A percentile compares a stretch with the other conserved stretches of the same genome.
These are phyloP conservation scores for Priceomyces melissophilus DNA, from an alignment of 805 yeast genomes.

Conservation along the genomic window DNA sequence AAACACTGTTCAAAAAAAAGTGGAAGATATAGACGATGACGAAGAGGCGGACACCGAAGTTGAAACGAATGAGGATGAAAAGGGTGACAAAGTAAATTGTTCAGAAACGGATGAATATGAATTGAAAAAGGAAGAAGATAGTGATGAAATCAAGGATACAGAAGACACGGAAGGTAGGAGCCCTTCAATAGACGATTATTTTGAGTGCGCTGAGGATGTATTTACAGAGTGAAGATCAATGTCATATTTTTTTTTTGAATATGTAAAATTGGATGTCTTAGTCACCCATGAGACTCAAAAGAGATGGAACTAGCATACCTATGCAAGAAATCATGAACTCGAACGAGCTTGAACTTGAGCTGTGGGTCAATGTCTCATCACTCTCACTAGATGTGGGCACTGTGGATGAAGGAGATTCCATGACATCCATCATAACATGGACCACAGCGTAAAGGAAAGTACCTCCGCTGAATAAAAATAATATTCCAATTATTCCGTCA, in stretches of 20 bases:
- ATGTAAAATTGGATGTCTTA: slow-evolving; percentile 3
- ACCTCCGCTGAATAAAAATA: slow-evolving; percentile 66
- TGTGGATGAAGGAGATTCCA: not conserved
- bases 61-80: not conserved
- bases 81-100: slow-evolving; percentile 4
- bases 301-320: slow-evolving; percentile 26
- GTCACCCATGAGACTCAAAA: slow-evolving; percentile 21
- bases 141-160: slow-evolving; percentile 7
- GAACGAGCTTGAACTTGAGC: slow-evolving; percentile 7
- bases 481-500: slow-evolving; percentile 47
- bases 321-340: slow-evolving; percentile 15
- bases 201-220: slow-evolving; percentile 3
- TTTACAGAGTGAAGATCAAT: too few relatives aligned
- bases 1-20: slow-evolving; percentile 1
- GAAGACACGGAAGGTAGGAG: not conserved
- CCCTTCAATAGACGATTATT: slow-evolving; percentile 7
- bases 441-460: slow-evolving; percentile 69
- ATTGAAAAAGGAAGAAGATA: slow-evolving; percentile 1
- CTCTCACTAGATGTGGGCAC: slow-evolving; percentile 8
- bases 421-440: slow-evolving; percentile 50
- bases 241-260: too few relatives aligned
- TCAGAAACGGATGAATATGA: slow-evolving; percentile 6
- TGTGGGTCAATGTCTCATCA: slow-evolving; percentile 4
- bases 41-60: slow-evolving; percentile 4
- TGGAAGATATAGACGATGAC: slow-evolving; percentile 3